phyloP scores from a whole-genome alignment of 1,139 yeast genomes.

The Candida gigantensis region DNA sequence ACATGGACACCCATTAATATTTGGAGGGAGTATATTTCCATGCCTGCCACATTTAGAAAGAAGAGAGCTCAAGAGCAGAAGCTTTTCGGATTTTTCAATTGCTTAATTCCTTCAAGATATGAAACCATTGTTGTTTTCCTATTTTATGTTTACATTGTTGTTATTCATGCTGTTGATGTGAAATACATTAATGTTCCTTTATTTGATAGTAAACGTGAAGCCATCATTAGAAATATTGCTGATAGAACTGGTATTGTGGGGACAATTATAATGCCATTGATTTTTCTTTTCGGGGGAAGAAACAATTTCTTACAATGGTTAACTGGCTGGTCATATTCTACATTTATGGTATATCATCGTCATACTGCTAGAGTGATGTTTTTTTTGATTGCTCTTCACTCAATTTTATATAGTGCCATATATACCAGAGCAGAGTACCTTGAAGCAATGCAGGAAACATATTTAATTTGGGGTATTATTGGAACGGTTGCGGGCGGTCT shows the following conservation, averaged over 20 bases:
- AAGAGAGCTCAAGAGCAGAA: constrained; percentile 25
- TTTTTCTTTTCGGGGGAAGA: constrained; percentile 43
- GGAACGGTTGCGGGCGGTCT: constrained; percentile 37
- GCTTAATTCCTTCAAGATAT: constrained; percentile 27
- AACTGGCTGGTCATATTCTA: constrained; percentile 40
- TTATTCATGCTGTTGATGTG: constrained; percentile 31
- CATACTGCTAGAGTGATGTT: constrained; percentile 39
- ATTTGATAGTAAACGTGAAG: constrained; percentile 17
- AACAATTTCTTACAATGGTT: constrained; percentile 45
- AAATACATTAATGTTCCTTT: constrained; percentile 26
- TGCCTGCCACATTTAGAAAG: constrained; percentile 30
- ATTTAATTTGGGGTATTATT: constrained; percentile 32
- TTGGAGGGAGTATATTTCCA: constrained; percentile 28
- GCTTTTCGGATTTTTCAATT: constrained; percentile 21
- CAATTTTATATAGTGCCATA: constrained; percentile 41
- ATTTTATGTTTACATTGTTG: constrained; percentile 47
- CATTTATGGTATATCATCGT: constrained; percentile 38
- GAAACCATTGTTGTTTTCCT: constrained; percentile 25
- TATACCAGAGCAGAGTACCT: constrained; percentile 9
- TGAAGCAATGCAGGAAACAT: constrained; percentile 22
- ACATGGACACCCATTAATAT: constrained; percentile 25
- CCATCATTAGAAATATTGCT: constrained; percentile 30
- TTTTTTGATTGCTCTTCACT: constrained; percentile 32
- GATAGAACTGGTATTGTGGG: constrained; percentile 38
- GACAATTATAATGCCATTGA: constrained; percentile 32